phyloP scores from a whole-genome alignment of 2,329 filamentous ascomycete genomes.

The Diaporthe destruens region DNA sequence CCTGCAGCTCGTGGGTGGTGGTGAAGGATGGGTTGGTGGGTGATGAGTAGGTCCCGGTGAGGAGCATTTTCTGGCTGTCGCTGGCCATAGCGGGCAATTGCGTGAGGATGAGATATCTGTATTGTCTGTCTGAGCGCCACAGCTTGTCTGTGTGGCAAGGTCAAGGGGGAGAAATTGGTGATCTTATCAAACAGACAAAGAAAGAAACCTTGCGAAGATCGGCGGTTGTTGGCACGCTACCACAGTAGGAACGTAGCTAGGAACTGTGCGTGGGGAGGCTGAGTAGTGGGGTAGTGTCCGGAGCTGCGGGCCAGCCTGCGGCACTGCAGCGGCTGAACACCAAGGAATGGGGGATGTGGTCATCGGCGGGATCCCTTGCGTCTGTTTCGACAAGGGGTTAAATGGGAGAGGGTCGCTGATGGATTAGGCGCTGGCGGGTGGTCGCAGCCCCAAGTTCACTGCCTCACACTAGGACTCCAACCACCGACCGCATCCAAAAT shows the following conservation, averaged over 20 bases:
- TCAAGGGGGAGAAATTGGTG: background rate
- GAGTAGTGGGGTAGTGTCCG: constrained; percentile 26
- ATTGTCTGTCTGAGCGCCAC: background rate
- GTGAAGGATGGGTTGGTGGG: constrained; percentile 62
- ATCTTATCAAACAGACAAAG: too few species aligned
- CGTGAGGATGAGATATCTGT: constrained; percentile 41
- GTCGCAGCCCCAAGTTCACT: constrained; percentile 27
- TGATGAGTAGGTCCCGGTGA: constrained; percentile 68
- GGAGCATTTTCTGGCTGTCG: constrained; percentile 43
- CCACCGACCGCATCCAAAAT: too few species aligned
- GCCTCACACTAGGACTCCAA: constrained; percentile 27
- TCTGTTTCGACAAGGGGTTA: constrained; percentile 20
- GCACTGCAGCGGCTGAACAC: constrained; percentile 12
- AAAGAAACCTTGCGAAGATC: constrained; percentile 18
- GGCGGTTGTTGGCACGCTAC: too few species aligned
- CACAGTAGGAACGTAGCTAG: too few species aligned
- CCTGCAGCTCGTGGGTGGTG: constrained; percentile 53
- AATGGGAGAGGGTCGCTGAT: constrained; percentile 13
- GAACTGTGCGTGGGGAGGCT: constrained; percentile 15
- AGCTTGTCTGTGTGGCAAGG: constrained; percentile 12
- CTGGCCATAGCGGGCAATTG: constrained; percentile 35
- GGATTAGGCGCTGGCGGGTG: constrained; percentile 16
- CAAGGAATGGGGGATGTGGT: constrained; percentile 35
- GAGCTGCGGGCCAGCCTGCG: background rate
- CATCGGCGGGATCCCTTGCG: constrained; percentile 32